Evolutionary conservation across 2,329 filamentous ascomycete species (phyloP), one percentile per base, ranked within the genome.

Genomic region (Colletotrichum sp.): DNA sequence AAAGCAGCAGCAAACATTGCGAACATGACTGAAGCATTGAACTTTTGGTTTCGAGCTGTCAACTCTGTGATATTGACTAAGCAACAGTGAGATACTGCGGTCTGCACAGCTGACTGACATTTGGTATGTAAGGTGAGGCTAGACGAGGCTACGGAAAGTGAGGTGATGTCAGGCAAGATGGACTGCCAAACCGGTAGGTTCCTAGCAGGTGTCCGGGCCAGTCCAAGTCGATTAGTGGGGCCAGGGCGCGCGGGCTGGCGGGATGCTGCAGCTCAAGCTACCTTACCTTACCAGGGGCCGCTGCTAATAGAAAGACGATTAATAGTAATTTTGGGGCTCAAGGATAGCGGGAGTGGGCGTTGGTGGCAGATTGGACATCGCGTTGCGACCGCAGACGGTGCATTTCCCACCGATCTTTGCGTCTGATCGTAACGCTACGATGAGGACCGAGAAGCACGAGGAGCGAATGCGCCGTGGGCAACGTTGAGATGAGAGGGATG

Each of bases 1-100:
- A 21, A 76, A 71, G 34, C 60, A 76, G 62, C 73, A 76, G 73
- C 73, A 68, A 68, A 73, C 66, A 68, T 64, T 66, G 64, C 70
- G 71, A 69, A 76, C 71, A 76, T 76, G 74, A 76, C 34, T 68
- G 36, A 74, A 65, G 24, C 55, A 76, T 67, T 52, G 15, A 64
- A 64, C 9, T 39, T 64, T 64, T 9, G 34, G 10, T 44, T 44
- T 44, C 26, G n/a, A 15, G 28, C 5, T 15, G 13, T n/a, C 21
- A 21, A 28, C 21, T n/a, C 36, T 18, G 16, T 57, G 67, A 71
- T 10, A n/a, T 18, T n/a, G 28, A 8, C 36, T 26, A 24, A 9
- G 62, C 6, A 16, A 6, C 28, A 3, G 7, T 8, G 59, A 32
- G 3, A 26, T 2, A 18, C 13, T 6, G 8, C 39, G 24, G 32